Percentiles rank a stretch among this genome's conserved stretches.
Evolutionary conservation across 148 eudicot genomes (phyloP).

Genomic region (Euryodendron excelsum): DNA sequence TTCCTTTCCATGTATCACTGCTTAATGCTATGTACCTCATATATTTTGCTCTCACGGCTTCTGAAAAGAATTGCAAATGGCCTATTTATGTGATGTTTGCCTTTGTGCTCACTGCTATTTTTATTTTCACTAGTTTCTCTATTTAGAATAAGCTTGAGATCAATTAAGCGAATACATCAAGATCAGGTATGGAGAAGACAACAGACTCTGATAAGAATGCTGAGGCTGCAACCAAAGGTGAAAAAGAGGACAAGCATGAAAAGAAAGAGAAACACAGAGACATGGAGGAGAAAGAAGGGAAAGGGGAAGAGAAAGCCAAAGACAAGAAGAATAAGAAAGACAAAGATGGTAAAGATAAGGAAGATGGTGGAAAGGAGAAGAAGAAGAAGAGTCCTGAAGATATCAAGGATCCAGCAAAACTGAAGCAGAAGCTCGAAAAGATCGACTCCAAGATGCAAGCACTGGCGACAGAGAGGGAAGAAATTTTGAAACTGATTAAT

Average conservation of each 20-base stretch:
- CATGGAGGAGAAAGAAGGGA: background rate
- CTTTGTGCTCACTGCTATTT: too few species aligned
- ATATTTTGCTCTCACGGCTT: too few species aligned
- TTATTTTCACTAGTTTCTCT: too few species aligned
- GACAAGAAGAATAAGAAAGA: too few species aligned
- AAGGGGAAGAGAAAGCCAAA: background rate
- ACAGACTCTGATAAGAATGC: background rate
- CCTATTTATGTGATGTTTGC: too few species aligned
- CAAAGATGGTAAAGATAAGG: too few species aligned
- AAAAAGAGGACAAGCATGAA: background rate
- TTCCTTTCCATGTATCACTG: too few species aligned
- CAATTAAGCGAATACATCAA: background rate
- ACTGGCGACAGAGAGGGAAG: conserved; percentile 49
- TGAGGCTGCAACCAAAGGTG: too few species aligned
- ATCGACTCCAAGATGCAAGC: conserved; percentile 51
- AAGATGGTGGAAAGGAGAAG: too few species aligned
- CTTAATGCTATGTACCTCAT: too few species aligned
- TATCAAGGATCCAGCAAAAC: conserved; percentile 54
- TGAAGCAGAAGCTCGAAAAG: conserved; percentile 53
- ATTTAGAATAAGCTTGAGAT: too few species aligned
- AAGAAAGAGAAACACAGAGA: background rate
- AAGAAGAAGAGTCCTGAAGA: conserved; percentile 45
- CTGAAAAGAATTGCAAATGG: too few species aligned
- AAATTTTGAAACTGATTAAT: conserved; percentile 46
- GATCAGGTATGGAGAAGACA: background rate